Percentiles rank a stretch among this genome's conserved stretches.
Conservation (phyloP, 768 basidiomycete species). For the Rhizopogon vesiculosus region DNA sequence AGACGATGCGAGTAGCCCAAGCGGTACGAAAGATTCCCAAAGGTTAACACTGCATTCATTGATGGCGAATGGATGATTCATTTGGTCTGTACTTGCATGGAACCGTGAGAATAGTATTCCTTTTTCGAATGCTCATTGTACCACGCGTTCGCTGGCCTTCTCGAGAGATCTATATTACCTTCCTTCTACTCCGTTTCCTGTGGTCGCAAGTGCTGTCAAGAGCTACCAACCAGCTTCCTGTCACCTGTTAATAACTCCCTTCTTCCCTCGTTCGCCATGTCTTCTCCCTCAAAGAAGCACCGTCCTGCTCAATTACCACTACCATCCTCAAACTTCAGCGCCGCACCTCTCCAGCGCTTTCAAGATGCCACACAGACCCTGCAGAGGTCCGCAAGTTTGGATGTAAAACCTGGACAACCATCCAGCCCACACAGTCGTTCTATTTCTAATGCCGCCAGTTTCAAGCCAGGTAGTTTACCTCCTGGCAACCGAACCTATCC, state of each 20-base stretch:
- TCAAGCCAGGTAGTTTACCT: constrained; percentile 11
- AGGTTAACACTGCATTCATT: no score
- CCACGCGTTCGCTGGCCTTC: no score
- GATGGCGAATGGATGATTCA: neutral
- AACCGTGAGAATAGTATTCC: neutral
- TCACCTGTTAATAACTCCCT: no score
- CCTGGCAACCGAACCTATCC: constrained; percentile 14
- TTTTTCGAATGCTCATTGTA: neutral
- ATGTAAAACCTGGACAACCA: constrained; percentile 1
- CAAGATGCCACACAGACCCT: constrained; percentile 4
- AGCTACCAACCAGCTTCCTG: neutral
- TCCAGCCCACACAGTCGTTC: constrained; percentile 5
- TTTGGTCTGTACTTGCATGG: neutral
- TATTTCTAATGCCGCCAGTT: constrained; percentile 3
- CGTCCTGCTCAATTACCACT: constrained; percentile 10
- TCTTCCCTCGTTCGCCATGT: neutral
- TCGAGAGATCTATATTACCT: no score
- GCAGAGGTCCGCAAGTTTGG: constrained; percentile 8
- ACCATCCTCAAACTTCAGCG: constrained; percentile 12
- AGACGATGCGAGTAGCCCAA: neutral
- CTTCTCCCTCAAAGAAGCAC: constrained; percentile 3
- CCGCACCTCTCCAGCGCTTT: constrained; percentile 9
- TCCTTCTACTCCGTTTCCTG: no score
- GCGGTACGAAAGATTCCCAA: no score
- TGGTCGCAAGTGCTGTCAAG: neutral